phyloP scores from a whole-genome alignment of 2,329 filamentous ascomycete species.

The Apiospora sp. region DNA sequence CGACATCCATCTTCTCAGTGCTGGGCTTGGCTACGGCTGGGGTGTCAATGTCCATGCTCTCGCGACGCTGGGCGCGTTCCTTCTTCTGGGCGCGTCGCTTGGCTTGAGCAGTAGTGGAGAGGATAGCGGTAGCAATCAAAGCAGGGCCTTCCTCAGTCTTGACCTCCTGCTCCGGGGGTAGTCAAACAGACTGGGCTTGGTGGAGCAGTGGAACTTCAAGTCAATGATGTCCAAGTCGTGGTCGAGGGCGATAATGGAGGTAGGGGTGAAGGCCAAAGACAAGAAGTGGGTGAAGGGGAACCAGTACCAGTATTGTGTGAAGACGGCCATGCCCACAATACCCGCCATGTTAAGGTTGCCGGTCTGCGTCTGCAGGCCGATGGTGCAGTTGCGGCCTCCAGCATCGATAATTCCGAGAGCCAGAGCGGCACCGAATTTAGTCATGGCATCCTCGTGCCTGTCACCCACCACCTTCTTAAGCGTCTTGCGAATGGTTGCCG shows the following conservation, averaged over 20 bases:
- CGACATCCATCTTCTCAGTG: conserved; percentile 88
- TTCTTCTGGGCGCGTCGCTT: conserved; percentile 95
- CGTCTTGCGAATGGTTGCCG: conserved; percentile 87
- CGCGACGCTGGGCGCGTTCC: conserved; percentile 85
- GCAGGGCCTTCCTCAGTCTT: conserved; percentile 94
- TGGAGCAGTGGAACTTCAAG: conserved; percentile 96
- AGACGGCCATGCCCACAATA: conserved; percentile 97
- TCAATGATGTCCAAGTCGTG: conserved; percentile 91
- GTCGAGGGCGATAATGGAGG: conserved; percentile 92
- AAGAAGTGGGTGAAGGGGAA: conserved; percentile 99
- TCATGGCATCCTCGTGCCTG: conserved; percentile 98
- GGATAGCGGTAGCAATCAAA: conserved; percentile 91
- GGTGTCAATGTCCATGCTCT: conserved; percentile 85
- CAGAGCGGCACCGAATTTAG: conserved; percentile 94
- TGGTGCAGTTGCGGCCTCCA: conserved; percentile 97
- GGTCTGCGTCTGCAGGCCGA: conserved; percentile 95
- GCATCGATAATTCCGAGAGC: conserved; percentile 98
- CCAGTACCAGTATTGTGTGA: conserved; percentile 99
- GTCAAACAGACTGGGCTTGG: conserved; percentile 93
- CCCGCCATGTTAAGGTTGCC: conserved; percentile 99
- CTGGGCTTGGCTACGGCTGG: conserved; percentile 62
- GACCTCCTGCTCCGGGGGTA: conserved; percentile 97
- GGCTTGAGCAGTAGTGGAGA: conserved; percentile 96
- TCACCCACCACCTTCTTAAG: conserved; percentile 94
- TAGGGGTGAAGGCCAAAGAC: conserved; percentile 94